Evolutionary conservation across 2,329 filamentous ascomycete genomes (phyloP).

Genomic region (Trichothecium sympodiale): DNA sequence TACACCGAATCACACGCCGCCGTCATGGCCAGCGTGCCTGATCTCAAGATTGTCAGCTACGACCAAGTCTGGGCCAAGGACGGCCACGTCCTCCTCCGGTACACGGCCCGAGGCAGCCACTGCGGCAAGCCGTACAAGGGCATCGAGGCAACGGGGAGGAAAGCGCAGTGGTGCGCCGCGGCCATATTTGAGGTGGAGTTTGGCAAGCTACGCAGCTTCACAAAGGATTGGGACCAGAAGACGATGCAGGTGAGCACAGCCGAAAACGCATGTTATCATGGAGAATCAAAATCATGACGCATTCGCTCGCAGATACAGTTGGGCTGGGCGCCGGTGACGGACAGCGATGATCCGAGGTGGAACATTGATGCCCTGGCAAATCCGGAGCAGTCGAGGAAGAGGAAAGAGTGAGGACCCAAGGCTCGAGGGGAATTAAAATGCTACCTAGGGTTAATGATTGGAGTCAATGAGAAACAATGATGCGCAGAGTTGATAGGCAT

Average conservation of each 20-base stretch:
- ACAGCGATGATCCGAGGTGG: conserved; percentile 12
- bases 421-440: no score
- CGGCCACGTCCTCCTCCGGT: conserved; percentile 12
- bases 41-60: conserved; percentile 11
- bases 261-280: no score
- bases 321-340: conserved; percentile 12
- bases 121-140: conserved; percentile 12
- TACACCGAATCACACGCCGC: conserved; percentile 13
- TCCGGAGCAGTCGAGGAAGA: conserved; percentile 3
- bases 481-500: no score
- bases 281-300: no score
- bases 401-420: no score
- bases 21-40: conserved; percentile 11
- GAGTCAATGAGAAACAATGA: no score
- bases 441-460: no score
- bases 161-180: conserved; percentile 11
- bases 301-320: conserved; percentile 11
- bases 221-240: no score
- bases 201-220: no score
- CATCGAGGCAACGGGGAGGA: conserved; percentile 9
- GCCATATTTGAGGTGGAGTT: conserved; percentile 13
- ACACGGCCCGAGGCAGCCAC: conserved; percentile 13
- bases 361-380: conserved; percentile 8
- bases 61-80: conserved; percentile 13
- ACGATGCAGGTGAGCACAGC: no score